Percentiles rank a stretch among this genome's conserved stretches.
phyloP scores from a whole-genome alignment of 176 grass and related monocot species.

The Aegilops longissima region DNA sequence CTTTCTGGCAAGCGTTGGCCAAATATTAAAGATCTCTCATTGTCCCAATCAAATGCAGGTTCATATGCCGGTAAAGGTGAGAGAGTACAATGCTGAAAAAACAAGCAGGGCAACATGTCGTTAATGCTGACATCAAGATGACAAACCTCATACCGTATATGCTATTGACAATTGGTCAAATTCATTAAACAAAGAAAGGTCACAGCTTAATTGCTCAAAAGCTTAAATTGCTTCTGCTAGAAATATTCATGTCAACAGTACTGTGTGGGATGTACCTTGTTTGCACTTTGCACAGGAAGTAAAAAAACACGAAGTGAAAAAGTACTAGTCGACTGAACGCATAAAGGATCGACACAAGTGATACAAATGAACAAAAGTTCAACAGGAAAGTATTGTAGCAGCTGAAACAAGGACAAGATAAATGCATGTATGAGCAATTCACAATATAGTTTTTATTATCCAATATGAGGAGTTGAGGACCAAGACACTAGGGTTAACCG shows the following conservation, averaged over 20 bases:
- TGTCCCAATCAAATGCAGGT: slow-evolving; percentile 99
- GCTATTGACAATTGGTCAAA: slow-evolving; percentile 11
- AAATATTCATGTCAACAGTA: slow-evolving; percentile 4
- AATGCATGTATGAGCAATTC: not conserved
- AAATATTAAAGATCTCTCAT: slow-evolving; percentile 95
- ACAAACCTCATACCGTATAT: slow-evolving; percentile 4
- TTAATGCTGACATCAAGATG: slow-evolving; percentile 31
- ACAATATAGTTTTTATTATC: slow-evolving; percentile 9
- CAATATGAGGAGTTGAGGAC: not conserved
- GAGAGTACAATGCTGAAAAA: slow-evolving; percentile 79
- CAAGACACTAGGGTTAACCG: not conserved
- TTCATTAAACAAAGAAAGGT: not conserved
- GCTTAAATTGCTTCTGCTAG: slow-evolving; percentile 23
- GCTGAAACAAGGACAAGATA: not conserved
- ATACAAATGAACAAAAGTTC: not conserved
- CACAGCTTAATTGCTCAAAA: not conserved
- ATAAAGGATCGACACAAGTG: slow-evolving; percentile 3
- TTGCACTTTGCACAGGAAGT: slow-evolving; percentile 1
- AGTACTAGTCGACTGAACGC: not conserved
- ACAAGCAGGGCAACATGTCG: slow-evolving; percentile 7
- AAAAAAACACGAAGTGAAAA: not conserved
- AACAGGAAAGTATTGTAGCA: not conserved
- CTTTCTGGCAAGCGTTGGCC: slow-evolving; percentile 85
- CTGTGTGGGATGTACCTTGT: not conserved
- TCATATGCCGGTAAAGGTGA: slow-evolving; percentile 91